Base-by-base conservation (phyloP, 257 asterid species). In the Catharanthus roseus region DNA sequence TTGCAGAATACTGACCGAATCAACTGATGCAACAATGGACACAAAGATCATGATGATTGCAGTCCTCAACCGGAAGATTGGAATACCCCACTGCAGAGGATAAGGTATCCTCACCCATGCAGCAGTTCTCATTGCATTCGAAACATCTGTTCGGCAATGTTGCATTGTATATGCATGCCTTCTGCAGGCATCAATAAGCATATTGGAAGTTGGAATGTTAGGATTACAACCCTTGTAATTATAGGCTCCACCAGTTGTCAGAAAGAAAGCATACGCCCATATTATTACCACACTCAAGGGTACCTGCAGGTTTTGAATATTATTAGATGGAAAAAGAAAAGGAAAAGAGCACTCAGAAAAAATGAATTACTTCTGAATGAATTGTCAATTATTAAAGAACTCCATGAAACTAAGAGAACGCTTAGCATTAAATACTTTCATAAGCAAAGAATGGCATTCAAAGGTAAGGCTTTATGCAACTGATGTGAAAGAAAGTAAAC, bases 11-110 rank as follows among this genome's bases (percentile, higher is more conserved):
- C 97, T 87, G 57, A 93, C 97, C 87, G 97, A 88, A 77, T 95
- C 96, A 45, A 95, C 66, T 18, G 97, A 87, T 47, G 99, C 96
- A 68, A 95, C 90, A 23, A 95, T 82, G 21, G 97, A 88, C 34
- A 82, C 89, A 31, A 88, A 86, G 51, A 87, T 85, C 99, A 91
- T 89, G 70, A 95, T 79, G 77, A 95, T 83, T 50, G 97, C 88
- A 66, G 99, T 95, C 65, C 91, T 86, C 68, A 95, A 62, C 6
- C 86, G 95, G 78, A 91, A 95, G 78, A 90, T 86, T 49, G 99
- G 99, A 77, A 89, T 74, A 31, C 99, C 99, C 99, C 99, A 95
- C 66, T 95, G 97, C 74, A 95, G 77, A 55, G 97, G 97, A 83
- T 95, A 95, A 23, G 99, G 99, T 61, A 95, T 85, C 80, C 97